Conservation (phyloP, 768 basidiomycete genomes). For the Tulasnella sp. region DNA sequence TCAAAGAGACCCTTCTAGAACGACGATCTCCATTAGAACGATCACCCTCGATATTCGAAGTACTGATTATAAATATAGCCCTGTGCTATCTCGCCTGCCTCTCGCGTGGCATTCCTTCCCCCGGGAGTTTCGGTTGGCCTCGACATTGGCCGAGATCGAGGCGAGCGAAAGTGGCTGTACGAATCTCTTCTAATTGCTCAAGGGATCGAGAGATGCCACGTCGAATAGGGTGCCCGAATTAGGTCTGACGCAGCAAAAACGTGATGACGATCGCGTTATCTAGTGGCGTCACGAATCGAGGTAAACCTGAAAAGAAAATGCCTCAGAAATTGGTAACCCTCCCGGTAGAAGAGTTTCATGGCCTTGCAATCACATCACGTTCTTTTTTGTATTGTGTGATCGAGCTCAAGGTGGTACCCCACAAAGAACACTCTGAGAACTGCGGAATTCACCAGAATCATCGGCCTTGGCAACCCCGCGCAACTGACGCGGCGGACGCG, state of each 20-base stretch:
- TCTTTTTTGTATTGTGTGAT: background rate
- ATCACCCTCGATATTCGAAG: background rate
- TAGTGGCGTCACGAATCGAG: background rate
- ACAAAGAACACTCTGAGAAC: background rate
- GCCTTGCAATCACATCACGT: background rate
- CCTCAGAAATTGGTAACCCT: too few relatives aligned
- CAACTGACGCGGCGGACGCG: background rate
- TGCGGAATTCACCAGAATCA: background rate
- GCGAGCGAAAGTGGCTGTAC: background rate
- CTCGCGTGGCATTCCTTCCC: background rate
- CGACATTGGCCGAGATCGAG: background rate
- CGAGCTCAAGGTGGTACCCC: background rate
- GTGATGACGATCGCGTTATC: too few relatives aligned
- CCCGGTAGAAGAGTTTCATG: too few relatives aligned
- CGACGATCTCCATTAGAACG: background rate
- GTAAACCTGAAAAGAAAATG: background rate
- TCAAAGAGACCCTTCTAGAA: background rate
- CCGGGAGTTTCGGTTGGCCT: background rate
- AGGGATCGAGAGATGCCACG: background rate
- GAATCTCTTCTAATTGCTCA: background rate
- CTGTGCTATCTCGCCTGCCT: background rate
- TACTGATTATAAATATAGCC: background rate
- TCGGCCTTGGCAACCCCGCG: background rate
- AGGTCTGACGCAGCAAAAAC: background rate
- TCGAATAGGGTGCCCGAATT: too few relatives aligned